A percentile compares a stretch with the other conserved stretches of the same genome.
These are phyloP conservation scores for Vigna angularis DNA, from an alignment of 306 rosid genomes.

Conservation along the genomic window DNA sequence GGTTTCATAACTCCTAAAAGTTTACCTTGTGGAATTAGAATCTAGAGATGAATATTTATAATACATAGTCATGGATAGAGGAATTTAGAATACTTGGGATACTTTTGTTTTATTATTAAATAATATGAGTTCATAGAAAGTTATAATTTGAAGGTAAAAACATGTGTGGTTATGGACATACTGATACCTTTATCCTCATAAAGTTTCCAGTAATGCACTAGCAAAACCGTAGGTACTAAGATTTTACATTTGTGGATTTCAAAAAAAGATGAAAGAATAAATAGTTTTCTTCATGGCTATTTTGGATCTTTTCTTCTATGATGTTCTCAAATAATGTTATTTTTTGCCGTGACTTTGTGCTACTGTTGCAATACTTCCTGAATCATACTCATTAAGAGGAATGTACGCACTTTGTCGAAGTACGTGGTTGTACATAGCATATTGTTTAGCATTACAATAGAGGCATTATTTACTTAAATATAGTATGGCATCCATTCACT, in stretches of 20 bases:
- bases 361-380: neutral
- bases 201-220: conserved; percentile 17
- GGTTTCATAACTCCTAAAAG: conserved; percentile 14
- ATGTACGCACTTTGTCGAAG: neutral
- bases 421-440: neutral
- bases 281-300: conserved; percentile 8
- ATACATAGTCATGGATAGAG: neutral
- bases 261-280: conserved; percentile 3
- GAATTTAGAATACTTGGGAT: conserved; percentile 17
- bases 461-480: conserved; percentile 31
- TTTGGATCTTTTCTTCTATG: conserved; percentile 9
- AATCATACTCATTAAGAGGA: neutral
- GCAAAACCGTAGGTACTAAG: neutral
- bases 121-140: conserved; percentile 4
- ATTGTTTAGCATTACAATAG: conserved; percentile 33
- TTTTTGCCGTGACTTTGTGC: conserved; percentile 23
- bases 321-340: conserved; percentile 30
- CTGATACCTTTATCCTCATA: neutral
- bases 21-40: conserved; percentile 9
- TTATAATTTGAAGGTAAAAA: conserved; percentile 17
- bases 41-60: conserved; percentile 5
- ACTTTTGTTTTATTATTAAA: conserved; percentile 25
- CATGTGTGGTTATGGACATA: conserved; percentile 25
- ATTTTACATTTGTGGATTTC: neutral
- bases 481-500: neutral